Conservation (phyloP, 2,329 filamentous ascomycete genomes). For the Venturia nashicola region DNA sequence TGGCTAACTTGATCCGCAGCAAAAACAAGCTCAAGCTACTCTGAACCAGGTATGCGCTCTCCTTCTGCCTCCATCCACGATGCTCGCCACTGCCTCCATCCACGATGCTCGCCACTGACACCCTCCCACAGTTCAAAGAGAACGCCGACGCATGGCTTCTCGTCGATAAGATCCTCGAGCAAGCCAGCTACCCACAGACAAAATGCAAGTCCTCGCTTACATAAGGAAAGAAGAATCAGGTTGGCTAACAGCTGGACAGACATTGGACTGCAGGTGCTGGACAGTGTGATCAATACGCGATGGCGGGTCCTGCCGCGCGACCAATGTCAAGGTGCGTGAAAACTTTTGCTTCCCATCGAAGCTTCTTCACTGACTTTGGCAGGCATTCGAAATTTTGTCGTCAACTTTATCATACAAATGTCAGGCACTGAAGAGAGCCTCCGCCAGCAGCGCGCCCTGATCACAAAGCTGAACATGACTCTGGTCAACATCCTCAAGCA, state of each 20-base stretch:
- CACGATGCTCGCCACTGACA: slow-evolving; percentile 14
- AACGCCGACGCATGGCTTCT: slow-evolving; percentile 96
- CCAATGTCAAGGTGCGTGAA: slow-evolving; percentile 69
- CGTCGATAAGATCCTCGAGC: slow-evolving; percentile 91
- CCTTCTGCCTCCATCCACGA: slow-evolving; percentile 5
- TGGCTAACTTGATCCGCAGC: slow-evolving; percentile 44
- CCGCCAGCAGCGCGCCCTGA: slow-evolving; percentile 69
- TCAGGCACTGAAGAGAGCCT: slow-evolving; percentile 83
- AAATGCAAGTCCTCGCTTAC: slow-evolving; percentile 59
- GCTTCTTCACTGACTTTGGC: slow-evolving; percentile 8
- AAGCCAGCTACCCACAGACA: slow-evolving; percentile 86
- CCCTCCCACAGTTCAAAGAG: slow-evolving; percentile 72
- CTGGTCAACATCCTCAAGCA: slow-evolving; percentile 97
- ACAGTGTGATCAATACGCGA: slow-evolving; percentile 96
- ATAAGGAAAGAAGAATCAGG: slow-evolving; percentile 13
- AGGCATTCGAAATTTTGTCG: slow-evolving; percentile 98
- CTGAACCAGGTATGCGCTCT: slow-evolving; percentile 67
- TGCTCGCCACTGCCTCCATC: slow-evolving; percentile 14
- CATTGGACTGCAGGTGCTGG: slow-evolving; percentile 87
- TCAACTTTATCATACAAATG: slow-evolving; percentile 93
- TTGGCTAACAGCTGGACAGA: slow-evolving; percentile 41
- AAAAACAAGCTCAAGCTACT: slow-evolving; percentile 89
- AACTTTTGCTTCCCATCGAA: not conserved
- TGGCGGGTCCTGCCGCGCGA: slow-evolving; percentile 97
- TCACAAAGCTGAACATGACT: slow-evolving; percentile 97